Evolutionary conservation across 1,139 yeast genomes (phyloP), one percentile per base, ranked within the genome.

Genomic region (Spathaspora sp.): DNA sequence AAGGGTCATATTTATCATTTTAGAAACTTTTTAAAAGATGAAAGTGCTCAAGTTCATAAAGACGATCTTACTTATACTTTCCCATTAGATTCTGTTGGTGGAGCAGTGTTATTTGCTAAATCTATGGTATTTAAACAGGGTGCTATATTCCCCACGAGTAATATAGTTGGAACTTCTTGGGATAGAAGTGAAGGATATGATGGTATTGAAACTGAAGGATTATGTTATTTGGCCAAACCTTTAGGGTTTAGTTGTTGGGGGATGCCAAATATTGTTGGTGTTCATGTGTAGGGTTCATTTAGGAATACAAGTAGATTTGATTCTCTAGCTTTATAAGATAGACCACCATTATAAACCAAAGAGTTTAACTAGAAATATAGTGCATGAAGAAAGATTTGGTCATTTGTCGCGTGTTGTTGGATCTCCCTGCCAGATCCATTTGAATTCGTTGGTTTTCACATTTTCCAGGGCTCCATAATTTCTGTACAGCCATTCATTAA

Each of bases 151-250:
- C 79, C 81, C 3, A 70, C 81, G 0, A 67, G 61, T 41, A 72
- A 76, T 49, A 59, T 68, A 2, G 63, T 78, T 13, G 82, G 82
- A 7, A 71, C 76, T 1, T 63, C 76, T 2, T 77, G 81, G 81
- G 68, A 67, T 2, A 60, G 78, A 45, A 44, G 51, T 3, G 81
- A 76, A 52, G 82, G 82, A 2, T 76, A 68, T 52, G 82, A 78
- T 56, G 82, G 82, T 18, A 71, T 78, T 38, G 82, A 76, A 52
- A 75, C 80, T 2, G 81, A 77, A 56, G 81, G 82, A 0, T 43
- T 78, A 11, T 78, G 82, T 51, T 78, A 76, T 51, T 56, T 65
- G 29, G 81, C 81, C 1, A 70, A 66, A 45, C 56, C 67, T 0
- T 56, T 74, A 31, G 80, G 79, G 1, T 77, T 73, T 55, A 54